Base-by-base conservation (phyloP, 108 stramenopile genomes). In the Fragilariopsis cylindrus region DNA sequence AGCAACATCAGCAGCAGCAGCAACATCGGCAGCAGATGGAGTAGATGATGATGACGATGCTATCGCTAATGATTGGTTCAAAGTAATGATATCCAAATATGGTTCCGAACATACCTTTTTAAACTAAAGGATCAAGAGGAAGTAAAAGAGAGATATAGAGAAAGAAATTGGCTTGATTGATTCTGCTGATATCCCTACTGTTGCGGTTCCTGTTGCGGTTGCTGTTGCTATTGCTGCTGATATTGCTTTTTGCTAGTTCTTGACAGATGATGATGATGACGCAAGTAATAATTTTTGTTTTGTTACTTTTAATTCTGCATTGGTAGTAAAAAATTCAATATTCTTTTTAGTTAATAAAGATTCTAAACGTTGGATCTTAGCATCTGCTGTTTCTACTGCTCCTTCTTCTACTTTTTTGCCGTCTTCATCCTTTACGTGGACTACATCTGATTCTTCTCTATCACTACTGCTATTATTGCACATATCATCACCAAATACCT, bases 231-330 rank as follows among this genome's bases (percentile, higher is more conserved):
- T 7, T 60, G 58, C 2, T 6, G 58, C 5, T 60, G 19, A 1
- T 7, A 1, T 60, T 43, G 58, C 1, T 21, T 30, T 41, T 30
- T 60, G 18, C 19, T 40, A 9, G 0, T 9, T 9, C 50, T 52
- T 13, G 13, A 52, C 12, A 13, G 50, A 13, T 52, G 50, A 13
- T 13, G 50, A 13, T 13, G 50, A 52, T 52, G 9, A 13, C 1
- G 50, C 2, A 52, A 13, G 50, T 13, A 52, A 52, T 13, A 13
- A 13, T 21, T 30, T 56, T 56, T 56, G 5, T 56, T 56, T 60
- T 30, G 18, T 30, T 60, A 12, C 58, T 60, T 18, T 39, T 60
- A 63, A 40, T 12, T 63, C 7, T 7, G 62, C 62, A n/a, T 63
- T 44, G 5, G 11, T n/a, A 6, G 3, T 7, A 13, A 45, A 63